Base-by-base conservation (phyloP, 2,329 filamentous ascomycete species). In the Leptographium lundbergii region DNA sequence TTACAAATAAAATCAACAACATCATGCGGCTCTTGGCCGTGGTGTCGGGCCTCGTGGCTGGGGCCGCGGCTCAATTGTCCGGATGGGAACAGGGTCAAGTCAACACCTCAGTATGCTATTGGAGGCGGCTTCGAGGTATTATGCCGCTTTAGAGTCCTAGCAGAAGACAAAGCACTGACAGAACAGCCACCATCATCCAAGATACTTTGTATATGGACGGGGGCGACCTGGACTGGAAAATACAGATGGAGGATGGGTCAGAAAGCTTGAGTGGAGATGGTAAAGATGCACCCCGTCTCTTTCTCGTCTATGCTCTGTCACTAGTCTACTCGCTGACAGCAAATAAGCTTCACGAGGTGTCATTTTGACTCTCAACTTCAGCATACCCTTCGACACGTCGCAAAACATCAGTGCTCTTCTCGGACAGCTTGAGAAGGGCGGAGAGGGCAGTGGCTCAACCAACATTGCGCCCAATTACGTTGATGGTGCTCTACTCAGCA, bases 161-260 rank as follows among this genome's bases (percentile, higher is more conserved):
- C 19, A 19, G 17, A 25, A 32, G 34, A 48, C 17, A 6, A n/a
- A 27, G 6, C 4, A n/a, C 56, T 57, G 29, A 57, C 47, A 17
- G 32, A 27, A 39, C 64, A 85, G 84, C 77, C 62, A 77, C 78
- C 45, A 70, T 84, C 3, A 70, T 87, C 42, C 77, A 77, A 50
- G 82, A 88, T 64, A 83, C 77, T 2, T 70, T 87, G 19, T 88
- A 86, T 66, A 68, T 88, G 25, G 84, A 88, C 67, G 85, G 85
- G 45, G 85, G 85, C 4, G 62, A 67, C 50, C 67, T 85, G 13
- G 74, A 62, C 61, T 87, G 84, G 82, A 62, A 70, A 39, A 74
- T 75, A 3, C 77, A 76, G 13, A 64, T 80, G 56, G 68, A 72
- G 2, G 73, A 81, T 64, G 81, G 78, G 3, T 61, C 65, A 6